Evolutionary conservation across 805 yeast species (phyloP).

Genomic region (Candida ficus): DNA sequence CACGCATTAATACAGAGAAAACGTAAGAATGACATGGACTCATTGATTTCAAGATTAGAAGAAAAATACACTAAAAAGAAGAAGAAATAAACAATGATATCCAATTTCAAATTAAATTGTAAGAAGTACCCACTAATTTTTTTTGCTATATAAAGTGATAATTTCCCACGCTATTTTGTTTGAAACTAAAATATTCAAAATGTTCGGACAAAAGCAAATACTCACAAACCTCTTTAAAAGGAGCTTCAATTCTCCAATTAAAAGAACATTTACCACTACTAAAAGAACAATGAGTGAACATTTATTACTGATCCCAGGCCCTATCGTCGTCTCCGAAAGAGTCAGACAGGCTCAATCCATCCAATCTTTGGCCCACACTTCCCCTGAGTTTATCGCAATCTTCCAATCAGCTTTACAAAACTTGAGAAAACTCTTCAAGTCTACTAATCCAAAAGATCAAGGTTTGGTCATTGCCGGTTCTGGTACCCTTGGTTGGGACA

Average conservation of each 20-base stretch:
- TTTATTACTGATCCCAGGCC: constrained; percentile 73
- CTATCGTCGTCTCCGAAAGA: constrained; percentile 74
- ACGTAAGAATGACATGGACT: constrained; percentile 38
- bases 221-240: not conserved
- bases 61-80: constrained; percentile 37
- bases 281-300: constrained; percentile 24
- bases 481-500: constrained; percentile 95
- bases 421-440: constrained; percentile 70
- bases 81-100: constrained; percentile 38
- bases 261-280: not conserved
- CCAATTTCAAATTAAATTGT: too few species aligned
- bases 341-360: constrained; percentile 78
- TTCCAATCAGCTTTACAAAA: constrained; percentile 66
- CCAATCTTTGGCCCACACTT: constrained; percentile 86
- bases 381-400: constrained; percentile 72
- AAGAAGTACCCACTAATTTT: too few species aligned
- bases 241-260: not conserved
- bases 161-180: not conserved
- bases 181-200: constrained; percentile 1
- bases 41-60: constrained; percentile 42
- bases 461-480: constrained; percentile 83
- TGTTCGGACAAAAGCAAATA: constrained; percentile 13
- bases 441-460: constrained; percentile 62
- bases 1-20: constrained; percentile 44
- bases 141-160: too few species aligned